Evolutionary conservation across 495 filamentous ascomycete species (phyloP).

Genomic region (Penicillium diatomitis): DNA sequence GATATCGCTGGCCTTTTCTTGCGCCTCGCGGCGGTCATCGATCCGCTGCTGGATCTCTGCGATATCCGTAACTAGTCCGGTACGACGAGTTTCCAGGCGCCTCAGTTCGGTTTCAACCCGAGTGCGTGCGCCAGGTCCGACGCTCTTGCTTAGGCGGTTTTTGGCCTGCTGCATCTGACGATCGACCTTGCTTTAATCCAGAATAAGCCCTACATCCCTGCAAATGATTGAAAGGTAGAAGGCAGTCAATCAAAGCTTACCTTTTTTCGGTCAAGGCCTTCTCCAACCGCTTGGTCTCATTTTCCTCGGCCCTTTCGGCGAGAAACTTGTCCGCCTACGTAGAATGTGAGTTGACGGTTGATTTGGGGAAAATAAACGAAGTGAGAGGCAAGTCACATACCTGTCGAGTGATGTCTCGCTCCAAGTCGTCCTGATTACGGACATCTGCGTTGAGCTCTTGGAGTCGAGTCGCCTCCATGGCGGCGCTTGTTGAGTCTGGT

Average conservation of each 20-base stretch:
- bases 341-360: slow-evolving; percentile 2
- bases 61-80: slow-evolving; percentile 56
- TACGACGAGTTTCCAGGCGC: slow-evolving; percentile 51
- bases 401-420: slow-evolving; percentile 58
- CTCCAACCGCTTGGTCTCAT: slow-evolving; percentile 77
- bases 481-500: not conserved
- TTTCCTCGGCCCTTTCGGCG: slow-evolving; percentile 75
- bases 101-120: slow-evolving; percentile 54
- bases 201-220: slow-evolving; percentile 4
- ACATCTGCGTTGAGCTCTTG: slow-evolving; percentile 61
- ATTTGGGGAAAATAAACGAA: not conserved
- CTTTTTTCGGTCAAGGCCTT: slow-evolving; percentile 57
- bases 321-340: slow-evolving; percentile 66
- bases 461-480: slow-evolving; percentile 51
- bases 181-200: slow-evolving; percentile 31
- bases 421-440: slow-evolving; percentile 76
- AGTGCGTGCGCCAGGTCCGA: slow-evolving; percentile 36
- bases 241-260: slow-evolving; percentile 16
- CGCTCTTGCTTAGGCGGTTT: slow-evolving; percentile 40
- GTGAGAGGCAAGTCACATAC: slow-evolving; percentile 9
- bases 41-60: slow-evolving; percentile 72
- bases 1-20: slow-evolving; percentile 31
- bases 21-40: slow-evolving; percentile 51
- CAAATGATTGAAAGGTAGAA: not conserved
- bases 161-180: slow-evolving; percentile 40